Evolutionary conservation across 2,329 filamentous ascomycete genomes (phyloP).

Genomic region (Cercospora berteroae): DNA sequence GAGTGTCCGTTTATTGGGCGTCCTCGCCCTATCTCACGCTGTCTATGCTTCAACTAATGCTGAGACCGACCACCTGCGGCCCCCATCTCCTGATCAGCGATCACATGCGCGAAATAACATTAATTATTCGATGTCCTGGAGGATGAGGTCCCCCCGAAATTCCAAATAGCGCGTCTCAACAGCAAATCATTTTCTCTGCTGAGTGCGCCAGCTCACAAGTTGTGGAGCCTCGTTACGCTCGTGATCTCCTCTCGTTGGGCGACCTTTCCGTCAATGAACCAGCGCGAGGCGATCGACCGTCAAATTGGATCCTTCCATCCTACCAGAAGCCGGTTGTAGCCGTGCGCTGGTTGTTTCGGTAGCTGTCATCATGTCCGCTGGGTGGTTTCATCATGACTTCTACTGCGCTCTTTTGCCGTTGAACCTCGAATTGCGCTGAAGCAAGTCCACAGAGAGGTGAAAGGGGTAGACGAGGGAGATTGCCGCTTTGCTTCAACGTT

Average conservation of each 20-base stretch:
- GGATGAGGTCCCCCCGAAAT: background rate
- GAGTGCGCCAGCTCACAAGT: background rate
- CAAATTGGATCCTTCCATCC: constrained; percentile 10
- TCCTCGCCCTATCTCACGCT: background rate
- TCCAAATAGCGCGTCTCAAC: background rate
- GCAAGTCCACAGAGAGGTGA: too few species aligned
- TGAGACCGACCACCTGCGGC: background rate
- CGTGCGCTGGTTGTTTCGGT: background rate
- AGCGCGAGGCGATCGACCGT: constrained; percentile 12
- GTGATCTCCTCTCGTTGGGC: background rate
- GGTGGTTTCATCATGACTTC: constrained; percentile 12
- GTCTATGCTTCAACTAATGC: background rate
- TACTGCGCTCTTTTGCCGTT: background rate
- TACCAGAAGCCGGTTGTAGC: constrained; percentile 10
- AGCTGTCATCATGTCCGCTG: background rate
- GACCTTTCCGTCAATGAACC: constrained; percentile 13
- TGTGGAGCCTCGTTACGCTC: constrained; percentile 1
- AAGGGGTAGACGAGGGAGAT: background rate
- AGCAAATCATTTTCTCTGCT: constrained; percentile 15
- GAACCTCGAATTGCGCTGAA: background rate
- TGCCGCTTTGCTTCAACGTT: background rate
- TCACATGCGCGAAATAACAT: constrained; percentile 1
- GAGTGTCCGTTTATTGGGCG: background rate
- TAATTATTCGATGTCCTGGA: background rate
- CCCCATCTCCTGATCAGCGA: background rate